phyloP scores from a whole-genome alignment of 2,329 filamentous ascomycete species.

The Nemania sp. region DNA sequence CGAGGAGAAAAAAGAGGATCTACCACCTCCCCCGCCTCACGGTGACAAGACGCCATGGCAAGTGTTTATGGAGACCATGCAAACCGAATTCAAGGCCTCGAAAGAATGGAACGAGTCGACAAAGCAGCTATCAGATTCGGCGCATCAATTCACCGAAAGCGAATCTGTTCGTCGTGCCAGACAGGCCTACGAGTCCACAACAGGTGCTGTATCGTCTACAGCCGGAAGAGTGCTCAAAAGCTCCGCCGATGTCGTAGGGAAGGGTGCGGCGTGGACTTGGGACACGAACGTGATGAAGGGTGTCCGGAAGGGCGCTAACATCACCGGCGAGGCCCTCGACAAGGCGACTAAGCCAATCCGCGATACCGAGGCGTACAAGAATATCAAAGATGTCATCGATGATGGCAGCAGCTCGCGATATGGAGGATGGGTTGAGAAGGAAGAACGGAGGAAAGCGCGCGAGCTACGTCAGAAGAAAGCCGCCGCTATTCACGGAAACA shows the following conservation, averaged over 20 bases:
- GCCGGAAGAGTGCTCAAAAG: constrained; percentile 80
- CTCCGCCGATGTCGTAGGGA: constrained; percentile 84
- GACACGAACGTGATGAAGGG: constrained; percentile 93
- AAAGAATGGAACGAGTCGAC: constrained; percentile 99
- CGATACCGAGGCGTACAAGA: constrained; percentile 92
- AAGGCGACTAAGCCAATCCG: constrained; percentile 94
- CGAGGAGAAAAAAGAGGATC: constrained; percentile 66
- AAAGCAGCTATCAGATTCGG: constrained; percentile 86
- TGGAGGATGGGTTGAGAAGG: constrained; percentile 95
- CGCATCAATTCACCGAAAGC: constrained; percentile 90
- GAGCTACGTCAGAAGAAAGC: constrained; percentile 71
- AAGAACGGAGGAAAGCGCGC: constrained; percentile 81
- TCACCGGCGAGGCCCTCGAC: constrained; percentile 84
- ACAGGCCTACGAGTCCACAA: constrained; percentile 84
- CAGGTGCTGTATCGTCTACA: constrained; percentile 77
- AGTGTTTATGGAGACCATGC: constrained; percentile 96
- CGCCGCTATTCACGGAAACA: constrained; percentile 51
- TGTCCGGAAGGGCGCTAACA: constrained; percentile 80
- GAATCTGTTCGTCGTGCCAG: constrained; percentile 85
- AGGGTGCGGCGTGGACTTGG: constrained; percentile 96
- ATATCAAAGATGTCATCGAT: constrained; percentile 93
- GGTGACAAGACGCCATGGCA: constrained; percentile 99
- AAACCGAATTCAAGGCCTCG: constrained; percentile 90
- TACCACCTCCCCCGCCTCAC: constrained; percentile 88
- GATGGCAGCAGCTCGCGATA: constrained; percentile 96